Base-by-base conservation (phyloP, 345 rosid genomes). In the Acer negundo region DNA sequence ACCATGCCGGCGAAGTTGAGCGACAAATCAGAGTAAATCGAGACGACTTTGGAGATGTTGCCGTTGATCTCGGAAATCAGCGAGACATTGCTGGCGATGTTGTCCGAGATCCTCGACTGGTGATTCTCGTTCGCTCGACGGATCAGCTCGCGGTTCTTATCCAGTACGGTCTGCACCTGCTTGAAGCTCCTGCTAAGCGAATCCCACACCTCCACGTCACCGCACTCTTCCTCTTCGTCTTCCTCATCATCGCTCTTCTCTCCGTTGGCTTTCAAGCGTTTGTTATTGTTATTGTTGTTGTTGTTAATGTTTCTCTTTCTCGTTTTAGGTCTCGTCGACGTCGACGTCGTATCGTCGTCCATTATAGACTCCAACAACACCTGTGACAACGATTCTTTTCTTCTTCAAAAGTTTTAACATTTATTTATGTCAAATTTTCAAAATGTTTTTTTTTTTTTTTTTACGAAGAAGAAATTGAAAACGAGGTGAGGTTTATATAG, bases 181-280 rank as follows among this genome's bases (percentile, higher is more conserved):
- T 13, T 65, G 78, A 86, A 80, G 55, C 76, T 78, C 70, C 58
- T 82, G 78, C 84, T 78, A 61, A 84, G 84, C 68, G 73, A 56
- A 73, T 78, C 69, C 87, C 85, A 86, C 0, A 69, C 89, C 81
- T 84, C 85, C 76, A 26, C 56, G 70, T 86, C 85, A 69, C 73
- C 78, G 49, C 69, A 83, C 58, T 74, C 83, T 4, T 61, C 75
- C 0, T 77, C 78, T 1, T 4, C 81, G 0, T 16, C 49, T 2
- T 31, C 47, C 1, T 28, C 77, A 2, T 24, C 75, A 1, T 19
- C n/a, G 6, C 1, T 67, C 11, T 62, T 24, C 44, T 62, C 58
- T n/a, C 7, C 38, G 15, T 16, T 46, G 10, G 38, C 16, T 46
- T 35, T 55, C 40, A 28, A 31, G 19, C 63, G 63, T 12, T 62